These are phyloP conservation scores for Phylloporus rhodoxanthus DNA, from an alignment of 768 basidiomycete species.

Conservation along the genomic window DNA sequence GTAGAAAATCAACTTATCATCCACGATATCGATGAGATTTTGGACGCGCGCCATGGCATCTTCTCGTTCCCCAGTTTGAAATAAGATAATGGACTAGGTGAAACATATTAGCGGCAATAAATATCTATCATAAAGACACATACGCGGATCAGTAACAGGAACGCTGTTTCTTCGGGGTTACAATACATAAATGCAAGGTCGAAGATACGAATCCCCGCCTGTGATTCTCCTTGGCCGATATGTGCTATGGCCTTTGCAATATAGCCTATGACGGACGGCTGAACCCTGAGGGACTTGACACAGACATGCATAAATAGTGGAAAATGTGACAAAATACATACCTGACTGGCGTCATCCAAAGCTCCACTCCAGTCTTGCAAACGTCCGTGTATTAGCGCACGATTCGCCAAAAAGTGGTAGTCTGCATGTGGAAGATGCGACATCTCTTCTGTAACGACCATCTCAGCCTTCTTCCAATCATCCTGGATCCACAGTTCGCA, in stretches of 20 bases:
- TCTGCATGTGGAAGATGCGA: neutral
- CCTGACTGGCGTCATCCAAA: conserved; percentile 8
- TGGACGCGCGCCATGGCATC: conserved; percentile 12
- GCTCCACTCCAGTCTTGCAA: conserved; percentile 8
- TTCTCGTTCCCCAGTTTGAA: conserved; percentile 6
- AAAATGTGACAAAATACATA: neutral
- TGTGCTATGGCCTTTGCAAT: conserved; percentile 12
- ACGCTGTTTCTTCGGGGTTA: conserved; percentile 2
- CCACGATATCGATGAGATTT: conserved; percentile 8
- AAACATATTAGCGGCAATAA: neutral
- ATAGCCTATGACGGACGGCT: conserved; percentile 9
- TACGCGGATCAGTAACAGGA: conserved; percentile 13
- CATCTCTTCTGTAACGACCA: conserved; percentile 7
- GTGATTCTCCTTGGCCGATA: conserved; percentile 9
- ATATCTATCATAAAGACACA: neutral
- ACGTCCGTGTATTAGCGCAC: conserved; percentile 9
- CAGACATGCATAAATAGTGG: neutral
- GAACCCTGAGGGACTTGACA: conserved; percentile 9
- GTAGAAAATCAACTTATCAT: conserved; percentile 6
- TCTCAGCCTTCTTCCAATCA: conserved; percentile 6
- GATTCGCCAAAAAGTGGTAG: conserved; percentile 1
- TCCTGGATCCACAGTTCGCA: conserved; percentile 6
- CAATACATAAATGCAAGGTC: conserved; percentile 14
- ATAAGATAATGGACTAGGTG: conserved; percentile 9
- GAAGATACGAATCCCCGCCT: conserved; percentile 9